phyloP scores from a whole-genome alignment of 192 early-diverging fungal species.

The Phlyctochytrium arcticum region DNA sequence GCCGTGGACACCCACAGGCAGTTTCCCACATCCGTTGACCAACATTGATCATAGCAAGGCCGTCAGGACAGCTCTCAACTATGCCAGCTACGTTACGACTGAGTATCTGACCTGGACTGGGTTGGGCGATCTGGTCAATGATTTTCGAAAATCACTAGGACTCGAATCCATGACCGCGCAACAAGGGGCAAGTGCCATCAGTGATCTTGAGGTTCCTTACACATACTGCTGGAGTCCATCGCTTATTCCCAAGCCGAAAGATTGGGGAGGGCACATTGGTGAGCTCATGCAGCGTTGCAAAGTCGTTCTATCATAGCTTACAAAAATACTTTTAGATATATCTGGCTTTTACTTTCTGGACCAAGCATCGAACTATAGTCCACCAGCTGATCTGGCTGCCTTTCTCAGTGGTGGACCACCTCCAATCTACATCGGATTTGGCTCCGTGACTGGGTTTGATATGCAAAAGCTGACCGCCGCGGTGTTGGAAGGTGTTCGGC shows the following conservation, averaged over 20 bases:
- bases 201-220: constrained; percentile 12
- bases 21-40: constrained; percentile 30
- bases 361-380: constrained; percentile 44
- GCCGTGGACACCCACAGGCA: constrained; percentile 24
- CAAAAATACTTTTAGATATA: background rate
- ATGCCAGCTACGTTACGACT: constrained; percentile 5
- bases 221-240: constrained; percentile 24
- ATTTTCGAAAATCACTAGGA: constrained; percentile 6
- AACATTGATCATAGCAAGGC: background rate
- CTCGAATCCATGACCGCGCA: constrained; percentile 1
- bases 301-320: background rate
- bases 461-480: constrained; percentile 57
- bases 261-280: constrained; percentile 34
- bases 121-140: constrained; percentile 27
- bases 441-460: constrained; percentile 71
- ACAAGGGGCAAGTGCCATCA: constrained; percentile 1
- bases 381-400: constrained; percentile 43
- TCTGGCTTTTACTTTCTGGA: constrained; percentile 8
- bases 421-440: constrained; percentile 72
- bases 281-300: background rate
- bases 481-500: constrained; percentile 60
- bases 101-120: constrained; percentile 23
- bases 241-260: constrained; percentile 25
- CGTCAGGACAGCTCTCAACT: background rate
- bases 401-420: constrained; percentile 46